Evolutionary conservation across 495 filamentous ascomycete species (phyloP).

Genomic region (Bryoglossum gracile): DNA sequence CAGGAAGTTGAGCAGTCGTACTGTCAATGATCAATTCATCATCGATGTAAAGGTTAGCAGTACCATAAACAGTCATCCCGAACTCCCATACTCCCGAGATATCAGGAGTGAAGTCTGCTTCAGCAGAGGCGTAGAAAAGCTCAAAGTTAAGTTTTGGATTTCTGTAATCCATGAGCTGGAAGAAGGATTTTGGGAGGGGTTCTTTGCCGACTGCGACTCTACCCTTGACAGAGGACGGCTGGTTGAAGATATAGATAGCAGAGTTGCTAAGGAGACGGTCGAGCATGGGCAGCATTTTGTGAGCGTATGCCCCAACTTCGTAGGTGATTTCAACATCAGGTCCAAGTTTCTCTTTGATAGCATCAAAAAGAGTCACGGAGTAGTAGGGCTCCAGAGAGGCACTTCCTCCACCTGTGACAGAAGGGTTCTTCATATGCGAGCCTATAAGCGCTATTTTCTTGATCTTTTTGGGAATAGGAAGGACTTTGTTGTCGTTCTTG

Average conservation of each 20-base stretch:
- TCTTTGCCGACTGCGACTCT: slow-evolving; percentile 48
- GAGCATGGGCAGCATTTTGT: slow-evolving; percentile 50
- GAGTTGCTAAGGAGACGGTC: slow-evolving; percentile 25
- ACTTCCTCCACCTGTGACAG: slow-evolving; percentile 62
- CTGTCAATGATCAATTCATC: slow-evolving; percentile 62
- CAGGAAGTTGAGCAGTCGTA: slow-evolving; percentile 47
- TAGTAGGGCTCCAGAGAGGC: slow-evolving; percentile 61
- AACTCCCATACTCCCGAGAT: slow-evolving; percentile 42
- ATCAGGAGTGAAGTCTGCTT: slow-evolving; percentile 51
- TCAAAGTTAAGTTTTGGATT: slow-evolving; percentile 47
- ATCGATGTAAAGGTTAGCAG: slow-evolving; percentile 58
- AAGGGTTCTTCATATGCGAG: slow-evolving; percentile 61
- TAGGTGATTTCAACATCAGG: slow-evolving; percentile 33
- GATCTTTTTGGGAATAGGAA: slow-evolving; percentile 57
- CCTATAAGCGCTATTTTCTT: slow-evolving; percentile 43
- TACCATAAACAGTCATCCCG: slow-evolving; percentile 58
- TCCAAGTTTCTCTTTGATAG: slow-evolving; percentile 43
- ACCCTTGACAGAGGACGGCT: slow-evolving; percentile 50
- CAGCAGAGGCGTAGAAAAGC: slow-evolving; percentile 55
- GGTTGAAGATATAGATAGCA: slow-evolving; percentile 28
- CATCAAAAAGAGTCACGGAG: slow-evolving; percentile 56
- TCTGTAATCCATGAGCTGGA: slow-evolving; percentile 56
- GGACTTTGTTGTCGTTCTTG: slow-evolving; percentile 58
- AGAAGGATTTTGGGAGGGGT: slow-evolving; percentile 42
- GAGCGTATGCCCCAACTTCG: slow-evolving; percentile 49